Conservation (phyloP, 495 filamentous ascomycete genomes). For the Ascobolus immersus region DNA sequence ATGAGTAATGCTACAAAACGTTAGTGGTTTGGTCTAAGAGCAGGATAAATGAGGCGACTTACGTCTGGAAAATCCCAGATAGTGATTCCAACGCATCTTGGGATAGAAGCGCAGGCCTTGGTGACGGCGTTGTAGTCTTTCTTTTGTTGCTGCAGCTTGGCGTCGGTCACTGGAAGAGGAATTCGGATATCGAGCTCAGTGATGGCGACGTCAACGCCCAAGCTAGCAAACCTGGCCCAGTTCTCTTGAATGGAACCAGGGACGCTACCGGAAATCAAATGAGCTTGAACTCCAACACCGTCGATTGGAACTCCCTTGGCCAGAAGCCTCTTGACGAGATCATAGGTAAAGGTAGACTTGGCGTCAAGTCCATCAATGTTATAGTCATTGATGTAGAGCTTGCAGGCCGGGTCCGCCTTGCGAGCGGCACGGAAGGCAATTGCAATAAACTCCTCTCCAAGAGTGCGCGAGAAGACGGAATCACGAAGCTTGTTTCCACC, state of each 20-base stretch:
- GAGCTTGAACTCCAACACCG: constrained; percentile 37
- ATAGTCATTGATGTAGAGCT: constrained; percentile 48
- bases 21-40: no score
- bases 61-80: constrained; percentile 12
- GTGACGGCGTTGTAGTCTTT: constrained; percentile 26
- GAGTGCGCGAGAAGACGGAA: constrained; percentile 28
- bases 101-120: background rate
- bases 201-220: constrained; percentile 17
- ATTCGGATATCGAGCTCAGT: constrained; percentile 39
- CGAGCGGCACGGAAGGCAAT: constrained; percentile 31
- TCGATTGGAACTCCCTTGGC: constrained; percentile 32
- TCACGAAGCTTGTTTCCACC: constrained; percentile 34
- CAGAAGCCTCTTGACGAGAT: constrained; percentile 28
- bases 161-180: constrained; percentile 20
- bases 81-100: background rate
- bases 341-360: constrained; percentile 23
- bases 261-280: constrained; percentile 30
- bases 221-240: constrained; percentile 1
- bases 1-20: constrained; percentile 24
- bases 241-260: constrained; percentile 1
- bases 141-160: constrained; percentile 29
- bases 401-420: constrained; percentile 28
- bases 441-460: constrained; percentile 31
- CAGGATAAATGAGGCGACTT: constrained; percentile 19
- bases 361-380: constrained; percentile 31